These are phyloP conservation scores for Clathrospora elynae DNA, from an alignment of 2,329 filamentous ascomycete species.

Conservation along the genomic window DNA sequence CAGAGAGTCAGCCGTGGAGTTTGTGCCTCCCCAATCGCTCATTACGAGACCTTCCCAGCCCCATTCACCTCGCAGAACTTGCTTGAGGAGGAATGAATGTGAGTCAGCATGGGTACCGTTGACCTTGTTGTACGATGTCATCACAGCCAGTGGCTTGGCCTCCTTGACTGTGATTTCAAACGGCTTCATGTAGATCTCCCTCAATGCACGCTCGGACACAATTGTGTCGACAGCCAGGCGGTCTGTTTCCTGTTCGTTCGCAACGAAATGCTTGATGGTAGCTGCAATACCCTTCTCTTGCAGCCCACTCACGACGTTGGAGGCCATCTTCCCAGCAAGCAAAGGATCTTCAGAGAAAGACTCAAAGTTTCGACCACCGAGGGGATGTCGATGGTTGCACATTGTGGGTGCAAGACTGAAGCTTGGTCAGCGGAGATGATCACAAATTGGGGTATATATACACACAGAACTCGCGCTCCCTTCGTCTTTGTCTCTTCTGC, in stretches of 20 bases:
- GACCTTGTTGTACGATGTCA: conserved; percentile 76
- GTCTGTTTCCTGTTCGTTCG: conserved; percentile 72
- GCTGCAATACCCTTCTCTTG: conserved; percentile 70
- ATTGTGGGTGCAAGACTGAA: conserved; percentile 70
- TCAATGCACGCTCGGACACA: conserved; percentile 62
- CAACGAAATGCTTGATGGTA: conserved; percentile 76
- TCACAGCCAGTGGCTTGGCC: conserved; percentile 68
- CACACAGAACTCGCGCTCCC: conserved; percentile 68
- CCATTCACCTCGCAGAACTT: conserved; percentile 73
- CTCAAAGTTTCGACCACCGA: conserved; percentile 81
- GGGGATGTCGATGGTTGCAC: conserved; percentile 78
- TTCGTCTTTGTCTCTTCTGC: conserved; percentile 73
- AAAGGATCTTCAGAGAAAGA: conserved; percentile 72
- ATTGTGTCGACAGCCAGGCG: conserved; percentile 59
- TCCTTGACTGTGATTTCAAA: conserved; percentile 76
- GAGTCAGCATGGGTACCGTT: conserved; percentile 72
- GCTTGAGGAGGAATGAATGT: conserved; percentile 67
- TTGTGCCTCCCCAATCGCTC: conserved; percentile 64
- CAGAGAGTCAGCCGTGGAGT: conserved; percentile 43
- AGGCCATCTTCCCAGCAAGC: conserved; percentile 69
- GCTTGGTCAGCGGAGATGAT: conserved; percentile 1
- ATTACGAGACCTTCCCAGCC: conserved; percentile 71
- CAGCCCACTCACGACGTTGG: conserved; percentile 64
- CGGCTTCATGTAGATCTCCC: conserved; percentile 60
- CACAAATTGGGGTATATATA: no score